Percentiles rank a stretch among this genome's conserved stretches.
Conservation (phyloP, 2,329 filamentous ascomycete genomes). For the Didymella lethalis region DNA sequence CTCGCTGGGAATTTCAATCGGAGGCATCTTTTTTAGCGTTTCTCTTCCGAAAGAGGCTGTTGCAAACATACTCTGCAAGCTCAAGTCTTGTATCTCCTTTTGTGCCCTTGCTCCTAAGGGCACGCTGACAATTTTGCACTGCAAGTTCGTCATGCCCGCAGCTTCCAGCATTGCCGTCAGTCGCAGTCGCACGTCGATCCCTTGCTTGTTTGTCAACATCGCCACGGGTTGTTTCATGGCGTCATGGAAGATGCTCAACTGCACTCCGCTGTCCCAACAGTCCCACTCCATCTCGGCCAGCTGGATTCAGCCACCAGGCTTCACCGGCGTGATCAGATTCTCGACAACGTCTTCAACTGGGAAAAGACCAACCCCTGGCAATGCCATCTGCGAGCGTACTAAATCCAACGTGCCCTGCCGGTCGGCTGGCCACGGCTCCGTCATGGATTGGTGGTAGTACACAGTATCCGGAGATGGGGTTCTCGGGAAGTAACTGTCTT, state of each 20-base stretch:
- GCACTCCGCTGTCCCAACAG: constrained; percentile 19
- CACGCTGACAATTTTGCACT: constrained; percentile 19
- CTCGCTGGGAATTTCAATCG: constrained; percentile 10
- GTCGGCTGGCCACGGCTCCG: constrained; percentile 19
- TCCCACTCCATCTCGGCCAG: constrained; percentile 25
- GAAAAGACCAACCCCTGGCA: constrained; percentile 21
- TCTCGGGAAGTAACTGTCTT: constrained; percentile 18
- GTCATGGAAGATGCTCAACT: constrained; percentile 10
- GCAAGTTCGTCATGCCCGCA: constrained; percentile 20
- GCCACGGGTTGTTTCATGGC: constrained; percentile 23
- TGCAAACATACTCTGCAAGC: constrained; percentile 24
- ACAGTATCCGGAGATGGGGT: constrained; percentile 13
- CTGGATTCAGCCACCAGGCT: constrained; percentile 29
- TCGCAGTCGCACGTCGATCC: constrained; percentile 22
- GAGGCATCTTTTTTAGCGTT: constrained; percentile 22
- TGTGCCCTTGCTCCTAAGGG: constrained; percentile 16
- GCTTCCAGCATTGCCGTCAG: constrained; percentile 20
- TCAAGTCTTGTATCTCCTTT: constrained; percentile 16
- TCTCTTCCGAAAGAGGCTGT: constrained; percentile 18
- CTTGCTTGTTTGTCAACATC: constrained; percentile 23
- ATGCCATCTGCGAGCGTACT: constrained; percentile 26
- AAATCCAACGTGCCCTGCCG: constrained; percentile 25
- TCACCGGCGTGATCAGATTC: constrained; percentile 18
- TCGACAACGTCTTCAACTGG: constrained; percentile 21
- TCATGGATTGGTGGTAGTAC: constrained; percentile 25